These are phyloP conservation scores for Epichloe scottii DNA, from an alignment of 2,329 filamentous ascomycete genomes.

Conservation along the genomic window DNA sequence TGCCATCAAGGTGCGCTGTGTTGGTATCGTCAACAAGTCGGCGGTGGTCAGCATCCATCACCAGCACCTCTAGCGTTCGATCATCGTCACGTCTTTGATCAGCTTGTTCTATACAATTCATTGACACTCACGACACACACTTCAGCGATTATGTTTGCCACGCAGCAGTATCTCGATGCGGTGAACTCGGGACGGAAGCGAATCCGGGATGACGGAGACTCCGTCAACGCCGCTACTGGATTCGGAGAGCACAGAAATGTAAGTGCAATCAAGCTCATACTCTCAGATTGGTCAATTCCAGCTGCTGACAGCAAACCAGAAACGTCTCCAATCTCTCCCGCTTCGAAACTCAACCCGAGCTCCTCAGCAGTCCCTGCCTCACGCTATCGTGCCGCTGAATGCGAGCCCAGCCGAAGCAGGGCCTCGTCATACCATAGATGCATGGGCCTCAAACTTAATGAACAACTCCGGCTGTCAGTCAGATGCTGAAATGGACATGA, in stretches of 20 bases:
- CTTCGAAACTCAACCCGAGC: slow-evolving; percentile 31
- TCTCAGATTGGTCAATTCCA: neutral
- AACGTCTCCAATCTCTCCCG: slow-evolving; percentile 41
- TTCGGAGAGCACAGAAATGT: slow-evolving; percentile 40
- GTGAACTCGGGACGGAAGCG: slow-evolving; percentile 31
- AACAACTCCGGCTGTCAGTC: slow-evolving; percentile 9
- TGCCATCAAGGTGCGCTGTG: neutral
- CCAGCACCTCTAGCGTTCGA: neutral
- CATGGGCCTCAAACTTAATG: slow-evolving; percentile 18
- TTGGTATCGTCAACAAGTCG: neutral
- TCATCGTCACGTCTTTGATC: neutral
- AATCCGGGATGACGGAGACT: slow-evolving; percentile 32
- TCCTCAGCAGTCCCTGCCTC: slow-evolving; percentile 17
- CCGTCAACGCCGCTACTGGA: slow-evolving; percentile 24
- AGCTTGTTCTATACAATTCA: neutral
- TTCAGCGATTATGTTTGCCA: slow-evolving; percentile 24
- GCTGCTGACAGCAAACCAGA: slow-evolving; percentile 25
- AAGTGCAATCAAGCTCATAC: slow-evolving; percentile 12
- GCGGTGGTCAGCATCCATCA: neutral
- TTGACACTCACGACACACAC: neutral
- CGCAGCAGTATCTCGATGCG: slow-evolving; percentile 19
- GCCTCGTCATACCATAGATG: slow-evolving; percentile 19
- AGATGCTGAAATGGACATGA: slow-evolving; percentile 40
- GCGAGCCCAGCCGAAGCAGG: slow-evolving; percentile 26
- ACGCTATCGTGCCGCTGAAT: slow-evolving; percentile 27